phyloP scores from a whole-genome alignment of 176 grass and related monocot genomes.

The Cenchrus fungigraminus region DNA sequence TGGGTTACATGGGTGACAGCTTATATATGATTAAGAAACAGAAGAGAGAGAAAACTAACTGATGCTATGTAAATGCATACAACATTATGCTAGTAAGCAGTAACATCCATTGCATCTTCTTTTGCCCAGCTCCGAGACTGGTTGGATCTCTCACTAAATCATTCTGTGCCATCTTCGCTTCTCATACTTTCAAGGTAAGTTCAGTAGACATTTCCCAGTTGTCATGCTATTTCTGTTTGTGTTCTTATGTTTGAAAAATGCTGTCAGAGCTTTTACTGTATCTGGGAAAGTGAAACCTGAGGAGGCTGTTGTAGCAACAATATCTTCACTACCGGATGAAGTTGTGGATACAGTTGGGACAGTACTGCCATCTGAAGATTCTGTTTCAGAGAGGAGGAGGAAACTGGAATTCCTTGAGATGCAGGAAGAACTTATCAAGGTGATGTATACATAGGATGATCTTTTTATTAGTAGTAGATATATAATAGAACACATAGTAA shows the following conservation, averaged over 20 bases:
- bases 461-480: slow-evolving; percentile 24
- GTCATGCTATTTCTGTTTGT: slow-evolving; percentile 27
- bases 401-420: slow-evolving; percentile 98
- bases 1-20: neutral
- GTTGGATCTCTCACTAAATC: slow-evolving; percentile 97
- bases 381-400: slow-evolving; percentile 92
- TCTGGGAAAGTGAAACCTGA: slow-evolving; percentile 98
- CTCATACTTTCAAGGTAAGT: slow-evolving; percentile 96
- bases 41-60: slow-evolving; percentile 1
- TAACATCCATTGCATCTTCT: slow-evolving; percentile 26
- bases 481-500: slow-evolving; percentile 23
- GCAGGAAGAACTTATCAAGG: slow-evolving; percentile 99
- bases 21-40: too few relatives aligned
- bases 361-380: slow-evolving; percentile 95
- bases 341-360: slow-evolving; percentile 98
- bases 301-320: slow-evolving; percentile 96
- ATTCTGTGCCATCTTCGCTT: slow-evolving; percentile 93
- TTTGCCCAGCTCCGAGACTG: slow-evolving; percentile 80
- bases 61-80: slow-evolving; percentile 28
- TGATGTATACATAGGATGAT: slow-evolving; percentile 27
- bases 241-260: slow-evolving; percentile 37
- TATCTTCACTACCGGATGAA: slow-evolving; percentile 99
- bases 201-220: slow-evolving; percentile 13
- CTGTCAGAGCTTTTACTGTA: slow-evolving; percentile 86
- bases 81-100: slow-evolving; percentile 19